Percentiles rank a stretch among this genome's conserved stretches.
phyloP scores from a whole-genome alignment of 2,329 filamentous ascomycete species.

The Hypomyces rosellus region DNA sequence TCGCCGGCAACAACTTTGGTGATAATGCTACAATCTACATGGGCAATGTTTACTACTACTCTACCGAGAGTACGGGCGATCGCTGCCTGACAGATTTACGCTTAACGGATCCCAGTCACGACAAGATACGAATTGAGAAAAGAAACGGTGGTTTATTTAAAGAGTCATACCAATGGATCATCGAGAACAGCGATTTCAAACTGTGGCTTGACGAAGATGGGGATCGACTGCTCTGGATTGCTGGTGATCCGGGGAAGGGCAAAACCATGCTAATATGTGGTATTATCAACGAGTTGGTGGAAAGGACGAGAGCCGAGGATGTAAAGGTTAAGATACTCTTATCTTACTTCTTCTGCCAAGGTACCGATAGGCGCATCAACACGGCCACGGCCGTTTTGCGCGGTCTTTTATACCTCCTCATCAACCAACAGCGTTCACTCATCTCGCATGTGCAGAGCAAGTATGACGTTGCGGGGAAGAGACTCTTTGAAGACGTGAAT shows the following conservation, averaged over 20 bases:
- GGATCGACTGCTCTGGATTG: conserved; percentile 25
- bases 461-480: conserved; percentile 27
- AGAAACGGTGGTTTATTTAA: conserved; percentile 28
- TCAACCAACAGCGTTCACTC: conserved; percentile 26
- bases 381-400: conserved; percentile 34
- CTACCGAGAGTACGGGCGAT: neutral
- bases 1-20: neutral
- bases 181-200: conserved; percentile 23
- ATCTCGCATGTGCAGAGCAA: conserved; percentile 26
- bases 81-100: conserved; percentile 19
- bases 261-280: conserved; percentile 32
- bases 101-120: conserved; percentile 23
- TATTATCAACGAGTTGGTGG: conserved; percentile 18
- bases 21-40: neutral
- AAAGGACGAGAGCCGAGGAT: neutral
- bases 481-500: conserved; percentile 35
- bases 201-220: conserved; percentile 13
- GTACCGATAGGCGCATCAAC: conserved; percentile 29
- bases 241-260: conserved; percentile 31
- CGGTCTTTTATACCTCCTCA: conserved; percentile 36
- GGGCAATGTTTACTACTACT: neutral
- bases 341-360: conserved; percentile 36
- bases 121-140: conserved; percentile 30
- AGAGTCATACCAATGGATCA: conserved; percentile 31
- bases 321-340: too few relatives aligned